Evolutionary conservation across 2,329 filamentous ascomycete species (phyloP).

Genomic region (Pseudocercospora ulei): DNA sequence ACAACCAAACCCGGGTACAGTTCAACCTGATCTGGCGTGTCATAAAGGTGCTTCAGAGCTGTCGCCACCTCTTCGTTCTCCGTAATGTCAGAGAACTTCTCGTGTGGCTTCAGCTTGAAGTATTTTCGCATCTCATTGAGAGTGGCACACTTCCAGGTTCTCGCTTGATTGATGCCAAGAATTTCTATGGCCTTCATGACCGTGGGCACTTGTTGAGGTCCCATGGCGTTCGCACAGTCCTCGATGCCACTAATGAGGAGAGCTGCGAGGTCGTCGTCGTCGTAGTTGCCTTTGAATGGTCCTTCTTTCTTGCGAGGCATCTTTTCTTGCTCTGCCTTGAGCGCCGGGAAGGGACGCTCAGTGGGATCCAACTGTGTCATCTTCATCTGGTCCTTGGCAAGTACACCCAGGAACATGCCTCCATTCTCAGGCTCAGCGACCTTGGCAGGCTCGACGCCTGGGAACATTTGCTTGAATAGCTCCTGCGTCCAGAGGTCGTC

Average conservation of each 20-base stretch:
- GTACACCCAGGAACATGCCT: slow-evolving; percentile 28
- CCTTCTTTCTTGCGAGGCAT: slow-evolving; percentile 29
- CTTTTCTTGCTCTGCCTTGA: slow-evolving; percentile 28
- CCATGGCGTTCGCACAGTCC: slow-evolving; percentile 52
- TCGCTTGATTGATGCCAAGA: slow-evolving; percentile 52
- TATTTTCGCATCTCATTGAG: slow-evolving; percentile 58
- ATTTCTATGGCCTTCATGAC: slow-evolving; percentile 54
- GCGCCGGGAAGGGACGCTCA: slow-evolving; percentile 31
- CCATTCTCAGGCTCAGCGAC: slow-evolving; percentile 26
- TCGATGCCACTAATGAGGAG: slow-evolving; percentile 52
- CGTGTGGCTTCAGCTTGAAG: slow-evolving; percentile 50
- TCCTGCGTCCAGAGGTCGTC: slow-evolving; percentile 43
- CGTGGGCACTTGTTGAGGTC: slow-evolving; percentile 50
- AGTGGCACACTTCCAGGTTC: slow-evolving; percentile 52
- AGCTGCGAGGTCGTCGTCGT: slow-evolving; percentile 49
- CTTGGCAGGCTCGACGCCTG: slow-evolving; percentile 20
- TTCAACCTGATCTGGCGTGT: slow-evolving; percentile 57
- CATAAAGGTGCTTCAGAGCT: slow-evolving; percentile 51
- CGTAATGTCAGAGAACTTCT: slow-evolving; percentile 52
- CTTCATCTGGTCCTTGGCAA: slow-evolving; percentile 27
- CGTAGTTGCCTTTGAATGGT: slow-evolving; percentile 44
- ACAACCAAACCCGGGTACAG: slow-evolving; percentile 59
- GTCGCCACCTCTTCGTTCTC: slow-evolving; percentile 48
- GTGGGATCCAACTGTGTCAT: slow-evolving; percentile 29
- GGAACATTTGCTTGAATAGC: slow-evolving; percentile 33